phyloP scores from a whole-genome alignment of 305 asterid genomes.

The Solanum hybrid region DNA sequence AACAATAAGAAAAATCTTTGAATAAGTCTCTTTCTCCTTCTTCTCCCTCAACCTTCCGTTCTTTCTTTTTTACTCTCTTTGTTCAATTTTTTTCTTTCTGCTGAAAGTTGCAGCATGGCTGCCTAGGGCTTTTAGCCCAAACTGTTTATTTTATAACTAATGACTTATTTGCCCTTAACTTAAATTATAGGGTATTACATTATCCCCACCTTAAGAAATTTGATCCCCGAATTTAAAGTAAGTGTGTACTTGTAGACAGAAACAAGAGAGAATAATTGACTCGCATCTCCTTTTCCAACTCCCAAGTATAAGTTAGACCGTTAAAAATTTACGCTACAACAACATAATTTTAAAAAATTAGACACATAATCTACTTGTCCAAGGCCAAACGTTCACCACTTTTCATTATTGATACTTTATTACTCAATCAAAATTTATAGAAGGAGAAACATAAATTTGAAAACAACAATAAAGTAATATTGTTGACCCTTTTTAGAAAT shows the following conservation, averaged over 20 bases:
- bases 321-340: not conserved
- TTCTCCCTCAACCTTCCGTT: not conserved
- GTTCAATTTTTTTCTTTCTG: not conserved
- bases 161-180: not conserved
- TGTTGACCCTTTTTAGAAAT: not conserved
- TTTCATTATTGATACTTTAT: not conserved
- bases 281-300: not conserved
- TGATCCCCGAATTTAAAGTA: not conserved
- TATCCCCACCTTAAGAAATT: not conserved
- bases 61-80: not conserved
- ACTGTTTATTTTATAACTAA: not conserved
- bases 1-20: not conserved
- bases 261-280: not conserved
- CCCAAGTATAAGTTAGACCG: not conserved
- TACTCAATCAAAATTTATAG: not conserved
- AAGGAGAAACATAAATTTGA: not conserved
- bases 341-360: not conserved
- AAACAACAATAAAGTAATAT: too few relatives aligned
- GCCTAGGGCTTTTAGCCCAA: not conserved
- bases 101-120: not conserved
- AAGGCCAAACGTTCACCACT: not conserved
- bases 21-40: not conserved
- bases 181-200: not conserved
- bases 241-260: not conserved
- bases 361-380: not conserved